Base-by-base conservation (phyloP, 805 yeast species). In the Candida nonsorbophila region DNA sequence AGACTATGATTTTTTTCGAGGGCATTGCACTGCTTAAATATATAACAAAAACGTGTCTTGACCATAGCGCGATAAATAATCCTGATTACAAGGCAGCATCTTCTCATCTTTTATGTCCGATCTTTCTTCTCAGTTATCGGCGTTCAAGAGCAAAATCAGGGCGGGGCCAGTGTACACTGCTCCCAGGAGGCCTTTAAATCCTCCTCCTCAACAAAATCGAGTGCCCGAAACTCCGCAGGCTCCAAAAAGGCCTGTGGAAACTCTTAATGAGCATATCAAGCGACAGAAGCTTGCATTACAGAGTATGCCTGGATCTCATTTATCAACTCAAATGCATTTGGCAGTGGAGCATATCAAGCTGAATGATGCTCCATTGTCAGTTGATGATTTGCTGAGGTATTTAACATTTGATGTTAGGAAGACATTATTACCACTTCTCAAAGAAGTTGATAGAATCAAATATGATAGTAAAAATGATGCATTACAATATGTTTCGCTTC, bases 291-390 rank as follows among this genome's bases (percentile, higher is more conserved):
- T 30, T 2, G 45, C 49, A 17, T 30, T 37, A 23, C 28, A 36
- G 35, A 33, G 31, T 11, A 47, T 62, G 36, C 53, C 66, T n/a
- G 69, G 70, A 1, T 51, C 84, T 42, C 94, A 84, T 51, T 70
- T 82, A 33, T 84, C 95, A 4, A 88, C 97, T 4, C 85, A 86
- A 51, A 67, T 92, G 30, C 79, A 85, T 47, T 74, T 87, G 51
- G 97, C 97, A 1, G 92, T 92, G 12, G 97, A 92, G 51, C 84
- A 77, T 51, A 78, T 92, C 37, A 88, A 86, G 56, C 57, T 60
- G 27, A 69, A 75, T 33, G 94, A 84, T 40, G 55, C 68, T 14
- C 86, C 96, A 0, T 78, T 88, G 1, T 55, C 75, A 5, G 68
- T 85, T 5, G 62, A 67, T 16, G 82, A 80, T 33, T 58, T 90